Base-by-base conservation (phyloP, 768 basidiomycete genomes). In the Mycena albidolilacea region DNA sequence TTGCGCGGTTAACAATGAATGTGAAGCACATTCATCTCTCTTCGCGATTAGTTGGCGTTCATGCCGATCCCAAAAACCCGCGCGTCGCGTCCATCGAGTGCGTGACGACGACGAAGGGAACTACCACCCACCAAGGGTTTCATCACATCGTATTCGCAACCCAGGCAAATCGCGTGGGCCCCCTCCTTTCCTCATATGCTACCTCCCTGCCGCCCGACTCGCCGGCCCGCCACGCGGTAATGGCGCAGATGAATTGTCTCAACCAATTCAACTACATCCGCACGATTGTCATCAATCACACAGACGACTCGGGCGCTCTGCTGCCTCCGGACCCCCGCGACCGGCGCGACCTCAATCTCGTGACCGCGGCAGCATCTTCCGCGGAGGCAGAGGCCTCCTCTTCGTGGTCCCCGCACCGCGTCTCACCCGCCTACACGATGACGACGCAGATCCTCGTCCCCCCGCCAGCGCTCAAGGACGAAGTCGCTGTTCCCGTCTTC, bases 91-190 rank as follows among this genome's bases (percentile, higher is more conserved):
- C 84, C 21, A 83, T 90, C 30, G 79, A 83, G 37, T 88, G 84
- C 64, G 69, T 78, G 46, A 80, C 80, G 50, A 71, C 78, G 46
- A 80, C 80, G 50, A 72, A 78, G 23, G 78, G 82, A 6, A 48
- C 74, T 11, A 74, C 68, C 19, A 78, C 80, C 2, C 80, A 85
- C 73, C 44, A 75, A 7, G 91, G 89, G 8, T 94, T 94, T 77
- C 86, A 89, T 61, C 91, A 92, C 77, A 81, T 96, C 69, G 82
- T 95, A 7, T 85, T 95, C 61, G 93, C 92, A 7, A 95, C 94
- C 0, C 93, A 94, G 79, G 93, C 93, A 7, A 88, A 88, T 60
- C 87, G 89, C 38, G 93, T 92, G 15, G 80, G 84, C 15, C 84
- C 85, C 7, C 81, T 95, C 6, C 81, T 95, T 15, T 79, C 81